Base-by-base conservation (phyloP, 1,284 basidiomycete genomes). In the Xerocomus amazonicus region DNA sequence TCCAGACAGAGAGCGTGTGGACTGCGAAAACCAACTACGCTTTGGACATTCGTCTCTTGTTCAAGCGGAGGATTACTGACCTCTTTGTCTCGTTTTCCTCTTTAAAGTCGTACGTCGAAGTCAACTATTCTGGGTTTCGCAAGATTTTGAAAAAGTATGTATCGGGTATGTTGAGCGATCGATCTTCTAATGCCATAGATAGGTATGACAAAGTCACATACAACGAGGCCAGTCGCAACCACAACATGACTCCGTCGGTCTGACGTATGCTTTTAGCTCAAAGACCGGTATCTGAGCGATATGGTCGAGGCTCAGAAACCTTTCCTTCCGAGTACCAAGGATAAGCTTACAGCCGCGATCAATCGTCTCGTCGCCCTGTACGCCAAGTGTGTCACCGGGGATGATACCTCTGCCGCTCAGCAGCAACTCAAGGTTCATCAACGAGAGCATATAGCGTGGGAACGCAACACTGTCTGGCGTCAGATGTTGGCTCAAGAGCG, bases 191-290 rank as follows among this genome's bases (percentile, higher is more conserved):
- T 9, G 0, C 6, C 2, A 8, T 36, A 2, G 47, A 9, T 54
- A 91, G 90, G 65, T 97, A 97, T 65, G 96, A 98, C 78, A 98
- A 98, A 70, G 91, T 97, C 56, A 92, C 87, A 1, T 84, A 87
- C 57, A 90, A 81, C 55, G 81, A 88, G 64, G 84, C 82, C 51
- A 36, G 47, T 48, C 17, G 7, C 41, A 3, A 12, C 26, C 27
- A 43, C 16, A 10, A 8, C 9, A 19, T 48, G 7, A 17, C 28
- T 2, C 13, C 2, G 0, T 12, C 9, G 9, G 28, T 16, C 47
- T 53, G 42, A 58, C 14, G 47, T 2, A n/a, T 4, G 33, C 9
- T 23, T 42, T 16, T 58, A 88, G 77, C 80, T 97, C 55, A 90
- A 96, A 74, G 83, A 90, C 55, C 70, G 77, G 10, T 98, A 96